Percentiles rank a stretch among this genome's conserved stretches.
Conservation (phyloP, 805 yeast species). For the Yamadazyma insecticola region DNA sequence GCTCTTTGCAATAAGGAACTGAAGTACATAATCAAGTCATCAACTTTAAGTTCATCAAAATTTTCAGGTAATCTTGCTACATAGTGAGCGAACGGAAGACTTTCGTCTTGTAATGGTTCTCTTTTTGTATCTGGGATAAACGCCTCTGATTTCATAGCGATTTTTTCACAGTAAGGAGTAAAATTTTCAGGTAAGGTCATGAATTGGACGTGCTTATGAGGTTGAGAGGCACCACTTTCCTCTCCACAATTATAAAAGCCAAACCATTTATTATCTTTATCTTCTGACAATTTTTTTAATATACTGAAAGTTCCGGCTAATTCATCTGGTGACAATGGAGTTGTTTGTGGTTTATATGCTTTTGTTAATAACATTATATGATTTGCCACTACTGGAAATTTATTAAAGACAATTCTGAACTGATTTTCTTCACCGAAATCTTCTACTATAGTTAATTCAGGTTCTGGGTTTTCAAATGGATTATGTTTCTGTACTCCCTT, state of each 20-base stretch:
- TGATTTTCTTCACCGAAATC: constrained; percentile 49
- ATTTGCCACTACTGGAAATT: constrained; percentile 76
- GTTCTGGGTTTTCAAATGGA: constrained; percentile 82
- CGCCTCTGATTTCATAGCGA: constrained; percentile 39
- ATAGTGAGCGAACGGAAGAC: constrained; percentile 76
- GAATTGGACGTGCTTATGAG: constrained; percentile 90
- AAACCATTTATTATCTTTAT: constrained; percentile 47
- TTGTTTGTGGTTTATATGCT: constrained; percentile 63
- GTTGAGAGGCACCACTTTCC: constrained; percentile 89
- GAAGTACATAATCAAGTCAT: constrained; percentile 62
- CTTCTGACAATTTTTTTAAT: constrained; percentile 45
- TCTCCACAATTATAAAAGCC: constrained; percentile 89
- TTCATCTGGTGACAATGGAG: constrained; percentile 71
- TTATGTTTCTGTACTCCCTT: constrained; percentile 41
- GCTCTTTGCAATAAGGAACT: constrained; percentile 68
- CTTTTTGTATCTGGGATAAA: constrained; percentile 47
- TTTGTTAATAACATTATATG: constrained; percentile 80
- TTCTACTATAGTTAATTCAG: constrained; percentile 58
- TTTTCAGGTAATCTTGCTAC: constrained; percentile 54
- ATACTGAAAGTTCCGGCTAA: constrained; percentile 54
- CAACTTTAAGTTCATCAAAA: constrained; percentile 41
- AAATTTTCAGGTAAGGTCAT: constrained; percentile 61
- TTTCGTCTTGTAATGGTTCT: constrained; percentile 60
- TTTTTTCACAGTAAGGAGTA: constrained; percentile 50
- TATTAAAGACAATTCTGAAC: constrained; percentile 67